Conservation (phyloP, 352 stramenopile genomes). For the Phytophthora foliorum region DNA sequence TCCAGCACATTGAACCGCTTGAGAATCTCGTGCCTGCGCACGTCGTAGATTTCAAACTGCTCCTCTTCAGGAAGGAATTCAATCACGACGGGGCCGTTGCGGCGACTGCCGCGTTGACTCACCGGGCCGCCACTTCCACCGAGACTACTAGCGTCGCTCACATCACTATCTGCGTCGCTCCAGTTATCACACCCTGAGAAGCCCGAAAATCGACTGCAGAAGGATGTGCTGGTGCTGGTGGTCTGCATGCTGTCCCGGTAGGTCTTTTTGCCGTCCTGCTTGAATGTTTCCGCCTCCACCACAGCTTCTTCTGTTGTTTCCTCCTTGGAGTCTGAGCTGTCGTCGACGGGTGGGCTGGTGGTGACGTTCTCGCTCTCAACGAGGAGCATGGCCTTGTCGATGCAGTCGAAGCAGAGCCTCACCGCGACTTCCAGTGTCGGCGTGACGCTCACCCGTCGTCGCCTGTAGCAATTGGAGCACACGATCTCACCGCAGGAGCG, state of each 20-base stretch:
- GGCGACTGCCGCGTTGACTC: slow-evolving; percentile 31
- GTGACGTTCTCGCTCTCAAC: slow-evolving; percentile 28
- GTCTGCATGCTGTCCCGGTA: slow-evolving; percentile 48
- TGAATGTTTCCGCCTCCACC: slow-evolving; percentile 19
- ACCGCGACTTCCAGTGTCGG: slow-evolving; percentile 47
- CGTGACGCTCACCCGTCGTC: slow-evolving; percentile 59
- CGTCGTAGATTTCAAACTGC: slow-evolving; percentile 62
- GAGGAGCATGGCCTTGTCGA: slow-evolving; percentile 71
- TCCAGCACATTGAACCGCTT: slow-evolving; percentile 54
- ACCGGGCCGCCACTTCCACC: slow-evolving; percentile 28
- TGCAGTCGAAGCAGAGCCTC: slow-evolving; percentile 82
- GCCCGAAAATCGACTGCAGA: slow-evolving; percentile 53
- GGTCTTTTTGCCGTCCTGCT: slow-evolving; percentile 30
- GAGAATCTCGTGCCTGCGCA: slow-evolving; percentile 53
- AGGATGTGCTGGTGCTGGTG: slow-evolving; percentile 43
- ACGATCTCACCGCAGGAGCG: slow-evolving; percentile 84
- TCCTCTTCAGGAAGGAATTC: slow-evolving; percentile 59
- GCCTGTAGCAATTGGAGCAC: slow-evolving; percentile 77
- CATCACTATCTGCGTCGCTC: slow-evolving; percentile 45
- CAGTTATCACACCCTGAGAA: slow-evolving; percentile 48
- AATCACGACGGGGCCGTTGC: slow-evolving; percentile 25
- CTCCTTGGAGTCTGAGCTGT: slow-evolving; percentile 13
- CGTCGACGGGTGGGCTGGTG: slow-evolving; percentile 17
- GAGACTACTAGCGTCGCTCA: slow-evolving; percentile 44
- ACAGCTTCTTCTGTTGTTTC: slow-evolving; percentile 20